Evolutionary conservation across 305 asterid species (phyloP), one percentile per base, ranked within the genome.

Genomic region (Caryopteris hybrid): DNA sequence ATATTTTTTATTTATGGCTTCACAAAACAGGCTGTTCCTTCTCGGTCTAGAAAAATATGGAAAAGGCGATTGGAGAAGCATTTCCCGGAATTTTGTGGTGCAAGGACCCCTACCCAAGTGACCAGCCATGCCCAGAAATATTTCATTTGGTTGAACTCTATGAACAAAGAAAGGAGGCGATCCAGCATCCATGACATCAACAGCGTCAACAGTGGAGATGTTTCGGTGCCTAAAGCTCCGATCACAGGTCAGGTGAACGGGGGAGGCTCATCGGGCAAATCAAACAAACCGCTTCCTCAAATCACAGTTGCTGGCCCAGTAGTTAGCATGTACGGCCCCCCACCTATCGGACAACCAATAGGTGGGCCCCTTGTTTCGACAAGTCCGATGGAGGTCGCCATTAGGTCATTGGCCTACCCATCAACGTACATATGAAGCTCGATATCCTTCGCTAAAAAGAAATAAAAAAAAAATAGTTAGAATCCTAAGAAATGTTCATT

Each of bases 111-210:
- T 13, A 88, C 97, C 0, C 97, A 90, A 74, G 97, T 90, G 39
- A 96, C 97, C 11, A 90, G 97, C 72, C 97, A 90, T 36, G 96
- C 97, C 4, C 97, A 91, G 61, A 91, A 91, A 71, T 91, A 87
- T 69, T 91, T 89, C 72, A 89, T 91, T 8, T 94, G 95, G 43
- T 67, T 89, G 62, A 89, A 89, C 83, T 89, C 96, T 1, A 84
- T 89, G 89, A 91, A 91, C 86, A 91, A 89, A 74, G 95, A 91
- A 21, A 76, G 93, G 67, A 77, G 96, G 55, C 83, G 98, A 18
- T 80, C 96, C 9, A 89, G 98, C 82, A 91, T 91, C 72, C 95
- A 91, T 60, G 97, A 89, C 76, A 91, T 91, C 65, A 88, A 93
- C 4, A 91, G 83, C 47, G 92, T 88, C 75, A 79, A 75, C 68